phyloP scores from a whole-genome alignment of 2,329 filamentous ascomycete species.

The Colletotrichum lini region DNA sequence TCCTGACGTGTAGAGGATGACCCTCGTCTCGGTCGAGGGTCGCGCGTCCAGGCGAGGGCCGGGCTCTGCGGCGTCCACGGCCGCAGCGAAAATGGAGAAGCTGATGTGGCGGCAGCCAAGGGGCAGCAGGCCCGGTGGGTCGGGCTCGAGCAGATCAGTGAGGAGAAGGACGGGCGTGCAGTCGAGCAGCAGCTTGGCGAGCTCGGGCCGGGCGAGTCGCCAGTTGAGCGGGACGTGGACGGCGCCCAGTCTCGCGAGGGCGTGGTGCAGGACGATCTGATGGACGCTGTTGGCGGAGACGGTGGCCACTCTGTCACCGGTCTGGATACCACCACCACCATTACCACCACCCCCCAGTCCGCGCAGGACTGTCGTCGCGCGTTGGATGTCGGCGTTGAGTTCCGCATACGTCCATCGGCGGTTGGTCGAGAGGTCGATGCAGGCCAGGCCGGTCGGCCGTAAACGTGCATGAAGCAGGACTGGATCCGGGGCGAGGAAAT shows the following conservation, averaged over 20 bases:
- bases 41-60: conserved; percentile 9
- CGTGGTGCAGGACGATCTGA: conserved; percentile 40
- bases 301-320: conserved; percentile 35
- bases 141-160: conserved; percentile 10
- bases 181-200: conserved; percentile 25
- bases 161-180: conserved; percentile 30
- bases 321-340: neutral
- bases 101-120: conserved; percentile 25
- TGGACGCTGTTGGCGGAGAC: conserved; percentile 32
- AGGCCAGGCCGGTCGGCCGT: conserved; percentile 38
- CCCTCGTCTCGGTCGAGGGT: conserved; percentile 20
- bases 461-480: conserved; percentile 39
- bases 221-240: conserved; percentile 38
- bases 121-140: conserved; percentile 20
- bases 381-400: conserved; percentile 38
- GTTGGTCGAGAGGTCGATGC: conserved; percentile 38
- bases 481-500: conserved; percentile 24
- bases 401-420: conserved; percentile 39
- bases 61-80: conserved; percentile 15
- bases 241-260: conserved; percentile 31
- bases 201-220: conserved; percentile 39
- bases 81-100: conserved; percentile 7
- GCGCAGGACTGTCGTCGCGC: conserved; percentile 26
- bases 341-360: neutral
- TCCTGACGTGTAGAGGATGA: conserved; percentile 36